Evolutionary conservation across 805 yeast species (phyloP), one percentile per base, ranked within the genome.

Genomic region (Torulaspora gathmanii): DNA sequence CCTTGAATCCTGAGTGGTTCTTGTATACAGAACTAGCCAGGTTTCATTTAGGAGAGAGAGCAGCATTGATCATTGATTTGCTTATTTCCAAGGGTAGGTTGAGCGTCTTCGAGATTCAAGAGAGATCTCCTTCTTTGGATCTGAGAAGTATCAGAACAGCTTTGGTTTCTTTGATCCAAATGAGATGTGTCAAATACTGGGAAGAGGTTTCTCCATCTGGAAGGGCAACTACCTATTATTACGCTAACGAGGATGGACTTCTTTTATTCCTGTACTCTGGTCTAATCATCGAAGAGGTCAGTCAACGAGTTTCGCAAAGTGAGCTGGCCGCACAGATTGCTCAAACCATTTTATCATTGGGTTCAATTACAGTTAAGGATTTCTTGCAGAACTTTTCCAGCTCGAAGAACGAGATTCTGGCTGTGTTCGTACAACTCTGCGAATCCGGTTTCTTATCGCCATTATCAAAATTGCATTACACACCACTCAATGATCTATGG

Each of bases 151-250:
- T 86, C 15, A 81, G 81, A 52, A 76, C 82, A 27, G 72, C 85
- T 0, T 69, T 91, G 34, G 95, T 86, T 4, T 77, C 90, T 6
- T 68, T 91, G 56, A 72, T 90, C 33, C 96, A 91, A 64, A 70
- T 87, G 50, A 78, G 85, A 47, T 84, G 95, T 63, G 80, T 86
- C 8, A 74, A 74, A 19, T 79, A 79, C 57, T 81, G 89, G 79
- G 67, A 67, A 13, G 84, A 79, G 23, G 58, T 57, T 2, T 43
- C 56, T 5, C 41, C 49, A 8, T 44, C 57, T 5, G 61, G 61
- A 15, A 62, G 60, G 13, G 51, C 61, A 12, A 58, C 57, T 0
- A 70, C 75, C 0, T 75, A 68, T 55, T 88, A 89, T 62, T 70
- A 70, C 25, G 76, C 80, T 48, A 75, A 82, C 56, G 83, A 82